Evolutionary conservation across 2,329 filamentous ascomycete genomes (phyloP), one percentile per base, ranked within the genome.

Genomic region (Orbilia javanica): DNA sequence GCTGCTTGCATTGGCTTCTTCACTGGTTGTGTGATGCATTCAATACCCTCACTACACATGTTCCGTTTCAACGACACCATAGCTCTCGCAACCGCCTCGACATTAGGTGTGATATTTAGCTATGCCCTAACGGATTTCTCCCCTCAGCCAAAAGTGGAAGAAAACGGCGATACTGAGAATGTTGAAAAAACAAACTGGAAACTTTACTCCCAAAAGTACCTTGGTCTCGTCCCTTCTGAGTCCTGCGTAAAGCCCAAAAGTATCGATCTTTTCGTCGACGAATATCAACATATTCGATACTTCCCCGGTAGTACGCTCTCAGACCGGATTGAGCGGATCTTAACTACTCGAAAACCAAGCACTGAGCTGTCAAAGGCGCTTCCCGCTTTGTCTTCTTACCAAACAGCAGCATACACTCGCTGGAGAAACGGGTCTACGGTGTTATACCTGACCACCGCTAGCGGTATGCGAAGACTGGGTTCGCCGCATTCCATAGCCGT

Each of bases 1-100:
- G 82, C 83, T 0, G 83, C 83, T 1, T 63, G 80, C 13, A 50
- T 82, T 4, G 84, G 84, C 0, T 84, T 84, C 60, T 44, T 82
- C 7, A 80, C 82, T 0, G 84, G 84, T 11, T 83, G 83, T 29
- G 72, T 82, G 3, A 74, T 85, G 0, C 83, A 84, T 63, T 81
- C 80, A 0, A 55, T 84, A 3, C 83, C 82, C n/a, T 46, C 48
- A 22, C 81, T 82, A 5, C 79, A 81, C 6, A 79, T 78, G 3
- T 81, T 81, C 31, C 79, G 83, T 13, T 85, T 82, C 75, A 81
- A 80, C 7, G 84, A 85, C 64, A 82, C 83, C 11, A 73, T 83
- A 10, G 82, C 83, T 2, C 82, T 84, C 46, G 82, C 82, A 48
- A 74, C 81, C 4, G 83, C 84, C 5, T 81, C 83, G 0, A 66